Base-by-base conservation (phyloP, 2,329 filamentous ascomycete species). In the Onygenales sp. region DNA sequence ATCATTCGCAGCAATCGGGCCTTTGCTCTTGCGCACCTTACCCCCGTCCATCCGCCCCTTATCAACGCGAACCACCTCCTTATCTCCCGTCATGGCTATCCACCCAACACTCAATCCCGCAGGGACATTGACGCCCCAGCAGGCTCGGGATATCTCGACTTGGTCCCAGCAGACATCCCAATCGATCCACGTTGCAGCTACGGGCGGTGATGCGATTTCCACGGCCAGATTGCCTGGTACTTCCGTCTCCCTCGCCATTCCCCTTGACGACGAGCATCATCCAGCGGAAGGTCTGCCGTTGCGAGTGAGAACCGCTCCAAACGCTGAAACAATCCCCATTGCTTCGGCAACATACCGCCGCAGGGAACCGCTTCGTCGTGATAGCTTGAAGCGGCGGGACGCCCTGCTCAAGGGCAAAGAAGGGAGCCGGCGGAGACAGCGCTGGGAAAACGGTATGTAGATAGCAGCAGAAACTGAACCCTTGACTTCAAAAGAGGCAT, bases 401-500 rank as follows among this genome's bases (percentile, higher is more conserved):
- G 81, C 84, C 2, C 66, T 95, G 51, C 76, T 93, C 34, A 94
- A 90, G 73, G 92, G 92, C 53, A 95, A 94, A 61, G 90, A 96
- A 69, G 92, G 92, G 36, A 92, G 83, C 62, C 81, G 92, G 37
- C 84, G 92, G 63, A 79, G 92, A 49, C 85, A 92, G 62, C 80
- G 92, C 53, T 97, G 91, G 90, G 93, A 98, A 75, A 98, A 97
- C 70, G 88, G 89, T 94, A 78, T 59, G 71, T 64, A 40, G 48
- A 52, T 44, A 37, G 52, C 49, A 49, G 9, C 31, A 11, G 1
- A 37, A 14, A n/a, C 46, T 27, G 21, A 27, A 27, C 21, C 21
- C 21, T 27, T 27, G 3, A 27, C 21, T 4, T 27, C 21, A 27
- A 27, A 27, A 27, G 21, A 27, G 14, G 21, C 21, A 31, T 52